These are phyloP conservation scores for Colletotrichum melonis DNA, from an alignment of 2,329 filamentous ascomycete genomes.

Conservation along the genomic window DNA sequence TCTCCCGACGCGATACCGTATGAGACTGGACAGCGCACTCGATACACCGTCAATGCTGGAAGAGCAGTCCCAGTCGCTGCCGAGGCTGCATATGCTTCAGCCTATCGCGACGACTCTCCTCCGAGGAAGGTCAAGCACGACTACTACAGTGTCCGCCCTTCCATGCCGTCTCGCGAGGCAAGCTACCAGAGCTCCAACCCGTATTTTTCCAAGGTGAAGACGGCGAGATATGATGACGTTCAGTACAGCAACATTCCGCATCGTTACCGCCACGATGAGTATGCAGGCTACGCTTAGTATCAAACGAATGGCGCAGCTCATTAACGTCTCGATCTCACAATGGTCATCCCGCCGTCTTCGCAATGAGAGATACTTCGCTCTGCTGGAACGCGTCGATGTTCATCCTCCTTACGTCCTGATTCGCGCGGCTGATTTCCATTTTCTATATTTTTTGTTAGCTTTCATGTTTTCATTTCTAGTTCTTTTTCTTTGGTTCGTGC, in stretches of 20 bases:
- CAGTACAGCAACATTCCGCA: constrained; percentile 44
- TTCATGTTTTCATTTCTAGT: constrained; percentile 8
- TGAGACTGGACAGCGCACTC: constrained; percentile 21
- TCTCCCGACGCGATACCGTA: constrained; percentile 45
- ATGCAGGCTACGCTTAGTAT: not conserved
- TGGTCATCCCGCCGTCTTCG: not conserved
- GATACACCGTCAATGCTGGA: constrained; percentile 35
- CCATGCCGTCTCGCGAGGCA: constrained; percentile 44
- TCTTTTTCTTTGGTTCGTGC: constrained; percentile 31
- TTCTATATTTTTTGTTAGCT: not conserved
- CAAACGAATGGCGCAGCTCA: not conserved
- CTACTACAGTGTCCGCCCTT: constrained; percentile 40
- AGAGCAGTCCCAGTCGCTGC: constrained; percentile 40
- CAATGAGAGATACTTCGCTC: constrained; percentile 16
- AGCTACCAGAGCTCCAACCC: constrained; percentile 44
- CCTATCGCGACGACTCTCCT: constrained; percentile 38
- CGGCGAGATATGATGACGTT: constrained; percentile 46
- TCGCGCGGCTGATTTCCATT: not conserved
- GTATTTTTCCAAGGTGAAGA: constrained; percentile 47
- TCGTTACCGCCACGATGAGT: constrained; percentile 40
- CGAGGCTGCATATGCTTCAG: constrained; percentile 37
- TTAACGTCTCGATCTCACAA: not conserved
- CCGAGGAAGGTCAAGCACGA: constrained; percentile 11
- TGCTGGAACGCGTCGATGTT: constrained; percentile 23
- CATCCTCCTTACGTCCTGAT: constrained; percentile 1